Evolutionary conservation across 2,329 filamentous ascomycete species (phyloP), one percentile per base, ranked within the genome.

Genomic region (Hymenoscyphus repandus): DNA sequence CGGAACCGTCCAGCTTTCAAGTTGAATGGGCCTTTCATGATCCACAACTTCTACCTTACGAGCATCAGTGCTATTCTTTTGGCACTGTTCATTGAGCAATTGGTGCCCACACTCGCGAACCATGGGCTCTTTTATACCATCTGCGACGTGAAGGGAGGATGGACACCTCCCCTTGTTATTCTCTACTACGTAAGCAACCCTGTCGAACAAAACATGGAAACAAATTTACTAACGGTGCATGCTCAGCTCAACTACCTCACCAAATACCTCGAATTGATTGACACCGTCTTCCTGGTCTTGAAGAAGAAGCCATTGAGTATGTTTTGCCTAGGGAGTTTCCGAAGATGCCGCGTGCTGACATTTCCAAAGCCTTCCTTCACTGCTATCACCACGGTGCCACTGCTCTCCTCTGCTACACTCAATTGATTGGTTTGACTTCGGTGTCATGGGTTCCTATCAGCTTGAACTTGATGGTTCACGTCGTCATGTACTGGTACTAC

Each of bases 401-500:
- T 51, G 92, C 92, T 62, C 85, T 96, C 58, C 87, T 97, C 64
- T 96, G 92, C 86, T 97, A 95, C 79, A 96, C 90, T 50, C 92
- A 97, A 76, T 83, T 97, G 60, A 86, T 96, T 66, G 92, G 92
- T 61, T 82, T 88, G 66, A 97, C 92, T 41, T 81, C 92, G 39
- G 92, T 97, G 51, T 95, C 91, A 54, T 97, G 92, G 92, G 89
- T 96, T 50, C 85, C 86, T 56, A 97, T 97, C 69, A 86, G 83
- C 48, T 82, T 97, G 64, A 97, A 97, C 80, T 75, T 97, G 67
- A 83, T 82, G 58, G 92, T 97, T 49, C 92, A 97, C 74, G 92
- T 97, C 52, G 88, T 96, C 69, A 97, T 97, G 92, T 97, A 97
- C 85, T 96, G 91, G 91, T 97, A 97, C 84, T 97, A 97, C 82